Evolutionary conservation across 2,329 filamentous ascomycete genomes (phyloP).

Genomic region (Lasiodiplodia theobromae): DNA sequence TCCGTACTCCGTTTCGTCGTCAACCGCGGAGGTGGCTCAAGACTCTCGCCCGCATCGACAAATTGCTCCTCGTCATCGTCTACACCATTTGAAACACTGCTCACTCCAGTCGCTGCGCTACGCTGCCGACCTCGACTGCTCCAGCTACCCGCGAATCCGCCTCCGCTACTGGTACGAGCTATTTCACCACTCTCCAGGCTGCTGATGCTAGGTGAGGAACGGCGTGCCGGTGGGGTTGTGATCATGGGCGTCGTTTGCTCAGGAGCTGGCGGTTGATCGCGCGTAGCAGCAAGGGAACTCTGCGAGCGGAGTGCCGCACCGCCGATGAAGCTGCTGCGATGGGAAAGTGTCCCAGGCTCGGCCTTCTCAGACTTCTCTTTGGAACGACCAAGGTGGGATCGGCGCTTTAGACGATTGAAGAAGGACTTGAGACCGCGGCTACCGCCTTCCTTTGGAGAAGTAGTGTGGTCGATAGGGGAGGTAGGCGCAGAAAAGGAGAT

Average conservation of each 20-base stretch:
- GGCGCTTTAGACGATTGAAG: constrained; percentile 48
- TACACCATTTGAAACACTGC: constrained; percentile 35
- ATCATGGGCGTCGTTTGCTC: neutral
- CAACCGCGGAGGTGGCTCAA: neutral
- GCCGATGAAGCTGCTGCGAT: constrained; percentile 23
- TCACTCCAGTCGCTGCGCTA: constrained; percentile 20
- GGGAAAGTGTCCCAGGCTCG: constrained; percentile 23
- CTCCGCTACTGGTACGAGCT: neutral
- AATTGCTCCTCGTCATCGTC: constrained; percentile 52
- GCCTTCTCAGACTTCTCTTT: neutral
- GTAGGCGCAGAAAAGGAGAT: constrained; percentile 6
- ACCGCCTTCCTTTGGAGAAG: constrained; percentile 32
- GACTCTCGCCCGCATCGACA: constrained; percentile 54
- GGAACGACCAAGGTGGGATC: constrained; percentile 37
- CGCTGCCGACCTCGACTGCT: constrained; percentile 7
- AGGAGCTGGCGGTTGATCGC: neutral
- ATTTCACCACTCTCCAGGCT: constrained; percentile 15
- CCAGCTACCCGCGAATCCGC: neutral
- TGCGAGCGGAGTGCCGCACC: constrained; percentile 19
- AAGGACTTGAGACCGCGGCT: constrained; percentile 46
- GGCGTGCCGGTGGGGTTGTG: neutral
- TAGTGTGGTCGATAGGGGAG: constrained; percentile 1
- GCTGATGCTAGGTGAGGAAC: constrained; percentile 21
- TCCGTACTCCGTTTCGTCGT: constrained; percentile 9
- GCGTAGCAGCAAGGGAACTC: neutral